These are phyloP conservation scores for Ulmus americana DNA, from an alignment of 331 rosid species.

Conservation along the genomic window DNA sequence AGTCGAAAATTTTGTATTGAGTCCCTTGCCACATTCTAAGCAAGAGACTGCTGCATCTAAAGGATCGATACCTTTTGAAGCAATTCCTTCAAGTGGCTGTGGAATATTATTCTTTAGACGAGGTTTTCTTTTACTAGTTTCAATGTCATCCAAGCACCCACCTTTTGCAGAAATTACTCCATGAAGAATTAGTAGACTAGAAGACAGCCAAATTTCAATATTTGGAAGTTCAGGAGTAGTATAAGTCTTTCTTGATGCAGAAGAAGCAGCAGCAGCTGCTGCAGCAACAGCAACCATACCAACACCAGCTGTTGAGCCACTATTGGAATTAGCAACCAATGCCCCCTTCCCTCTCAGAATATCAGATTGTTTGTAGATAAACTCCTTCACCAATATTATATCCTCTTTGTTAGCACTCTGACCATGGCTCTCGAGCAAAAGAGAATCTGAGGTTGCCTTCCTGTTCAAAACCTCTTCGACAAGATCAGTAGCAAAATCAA, in stretches of 20 bases:
- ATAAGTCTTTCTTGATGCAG: conserved; percentile 61
- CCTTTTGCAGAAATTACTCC: conserved; percentile 76
- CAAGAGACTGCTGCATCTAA: conserved; percentile 70
- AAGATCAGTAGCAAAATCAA: conserved; percentile 64
- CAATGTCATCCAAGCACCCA: conserved; percentile 66
- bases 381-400: conserved; percentile 65
- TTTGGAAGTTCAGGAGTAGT: conserved; percentile 76
- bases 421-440: conserved; percentile 72
- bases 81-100: conserved; percentile 42
- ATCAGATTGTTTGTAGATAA: conserved; percentile 76
- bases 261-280: conserved; percentile 85
- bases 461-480: conserved; percentile 78
- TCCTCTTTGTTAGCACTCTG: conserved; percentile 66
- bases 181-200: conserved; percentile 57
- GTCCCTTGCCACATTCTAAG: conserved; percentile 69
- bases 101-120: conserved; percentile 44
- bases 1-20: conserved; percentile 67
- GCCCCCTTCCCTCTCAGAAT: conserved; percentile 82
- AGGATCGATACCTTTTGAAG: conserved; percentile 50
- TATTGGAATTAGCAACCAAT: conserved; percentile 48
- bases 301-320: conserved; percentile 67
- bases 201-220: conserved; percentile 75
- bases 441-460: conserved; percentile 77
- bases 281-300: conserved; percentile 95
- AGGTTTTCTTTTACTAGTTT: conserved; percentile 57